Percentiles rank a stretch among this genome's conserved stretches.
These are phyloP conservation scores for Collariella sp. DNA, from an alignment of 495 filamentous ascomycete species.

Conservation along the genomic window DNA sequence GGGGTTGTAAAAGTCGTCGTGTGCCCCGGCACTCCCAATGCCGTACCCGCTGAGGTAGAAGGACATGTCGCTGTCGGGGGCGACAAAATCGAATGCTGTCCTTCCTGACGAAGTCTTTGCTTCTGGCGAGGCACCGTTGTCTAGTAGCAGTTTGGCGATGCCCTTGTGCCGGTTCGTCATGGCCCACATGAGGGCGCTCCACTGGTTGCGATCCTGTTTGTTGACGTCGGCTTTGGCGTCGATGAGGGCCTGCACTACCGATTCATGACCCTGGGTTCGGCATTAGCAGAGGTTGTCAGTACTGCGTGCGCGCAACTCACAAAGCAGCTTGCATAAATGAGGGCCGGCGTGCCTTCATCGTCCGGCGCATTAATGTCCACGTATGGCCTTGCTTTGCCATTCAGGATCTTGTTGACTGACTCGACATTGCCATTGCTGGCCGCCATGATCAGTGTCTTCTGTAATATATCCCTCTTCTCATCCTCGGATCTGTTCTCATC, in stretches of 20 bases:
- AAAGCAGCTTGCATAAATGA: conserved; percentile 99
- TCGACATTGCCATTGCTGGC: conserved; percentile 92
- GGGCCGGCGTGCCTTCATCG: conserved; percentile 85
- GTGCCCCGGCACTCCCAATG: conserved; percentile 78
- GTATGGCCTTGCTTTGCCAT: conserved; percentile 63
- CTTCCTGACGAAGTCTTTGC: conserved; percentile 88
- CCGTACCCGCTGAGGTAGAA: conserved; percentile 89
- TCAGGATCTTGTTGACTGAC: conserved; percentile 65
- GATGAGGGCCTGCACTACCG: conserved; percentile 75
- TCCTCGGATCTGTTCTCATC: conserved; percentile 64
- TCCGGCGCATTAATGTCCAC: conserved; percentile 87
- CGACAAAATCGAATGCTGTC: conserved; percentile 93
- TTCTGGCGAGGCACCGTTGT: conserved; percentile 90
- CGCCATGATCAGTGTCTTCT: conserved; percentile 87
- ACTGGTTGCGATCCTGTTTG: conserved; percentile 88
- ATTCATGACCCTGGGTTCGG: conserved; percentile 67
- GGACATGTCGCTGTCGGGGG: conserved; percentile 91
- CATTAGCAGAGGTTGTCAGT: conserved; percentile 12
- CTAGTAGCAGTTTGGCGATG: conserved; percentile 84
- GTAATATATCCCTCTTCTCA: conserved; percentile 72
- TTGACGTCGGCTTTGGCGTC: conserved; percentile 86
- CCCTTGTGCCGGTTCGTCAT: conserved; percentile 97
- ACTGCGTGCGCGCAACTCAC: conserved; percentile 43
- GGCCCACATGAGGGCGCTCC: conserved; percentile 99
- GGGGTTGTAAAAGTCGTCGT: conserved; percentile 89